Evolutionary conservation across 2,329 filamentous ascomycete genomes (phyloP), one percentile per base, ranked within the genome.

Genomic region (Myriosclerotinia curreyana): DNA sequence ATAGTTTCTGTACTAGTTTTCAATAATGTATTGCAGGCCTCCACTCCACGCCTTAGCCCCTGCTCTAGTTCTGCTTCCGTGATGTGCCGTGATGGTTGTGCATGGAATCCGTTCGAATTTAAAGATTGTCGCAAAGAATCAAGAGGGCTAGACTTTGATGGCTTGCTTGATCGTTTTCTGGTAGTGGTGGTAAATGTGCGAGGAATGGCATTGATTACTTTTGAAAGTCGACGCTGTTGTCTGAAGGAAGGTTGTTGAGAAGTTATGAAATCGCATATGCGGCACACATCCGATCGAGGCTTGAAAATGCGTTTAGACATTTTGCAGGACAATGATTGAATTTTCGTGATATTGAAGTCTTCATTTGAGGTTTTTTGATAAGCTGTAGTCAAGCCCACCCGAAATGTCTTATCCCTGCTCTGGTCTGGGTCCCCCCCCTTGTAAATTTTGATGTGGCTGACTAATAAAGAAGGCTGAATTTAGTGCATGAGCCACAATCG

Each of bases 261-360:
- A 55, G 66, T 64, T 36, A 77, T 69, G 66, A 75, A 75, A 60
- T 79, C 71, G 71, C 80, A 82, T 58, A 77, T 74, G 60, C 79
- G 78, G 74, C 81, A 82, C 61, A 81, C 68, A 64, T 78, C 75
- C 69, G 62, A 65, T 52, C 70, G 69, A 50, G 71, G 70, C 36
- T 69, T 69, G n/a, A 74, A 60, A 55, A 67, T 70, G 64, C 75
- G 72, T 71, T 75, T 74, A 55, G 77, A 78, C 79, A 81, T 81
- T n/a, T 66, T 74, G 46, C 14, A 46, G 25, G 28, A 40, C 25
- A 36, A 49, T 28, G 28, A 53, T 60, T 62, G 54, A 65, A 64
- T 56, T 54, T 42, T 48, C 15, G 22, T 40, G 44, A 59, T 5
- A 31, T 31, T 31, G 28, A 31, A 31, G 28, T 59, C 42, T 63